Base-by-base conservation (phyloP, 2,329 filamentous ascomycete genomes). In the Penicillium sp. region DNA sequence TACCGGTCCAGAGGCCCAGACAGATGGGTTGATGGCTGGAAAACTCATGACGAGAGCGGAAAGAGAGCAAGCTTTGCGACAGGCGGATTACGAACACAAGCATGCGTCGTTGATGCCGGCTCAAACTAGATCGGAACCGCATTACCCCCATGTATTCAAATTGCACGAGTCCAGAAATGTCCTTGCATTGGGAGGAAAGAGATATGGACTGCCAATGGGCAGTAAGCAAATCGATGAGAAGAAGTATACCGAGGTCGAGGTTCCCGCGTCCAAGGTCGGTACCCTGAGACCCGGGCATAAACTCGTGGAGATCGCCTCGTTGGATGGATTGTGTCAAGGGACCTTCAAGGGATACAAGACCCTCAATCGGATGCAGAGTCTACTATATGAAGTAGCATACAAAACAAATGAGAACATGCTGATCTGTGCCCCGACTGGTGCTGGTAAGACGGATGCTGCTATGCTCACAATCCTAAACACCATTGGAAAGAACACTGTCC, bases 361-460 rank as follows among this genome's bases (percentile, higher is more conserved):
- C 3, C 78, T 98, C 52, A 98, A 98, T 64, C 85, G 94, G 24
- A 98, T 98, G 94, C 93, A 98, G 72, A 97, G 90, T 66, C 76
- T 98, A 41, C 87, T 97, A 0, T 95, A 95, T 62, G 89, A 89
- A 0, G 88, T 98, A 4, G 93, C 90, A 0, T 97, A 98, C 72
- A 88, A 85, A 66, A 96, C 88, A 2, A 95, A 83, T 63, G 93
- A 98, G 71, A 98, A 98, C 60, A 96, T 98, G 91, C 80, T 98
- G 45, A 94, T 98, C 52, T 98, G 93, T 69, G 93, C 93, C 21
- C 93, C 93, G 4, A 98, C 93, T 47, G 93, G 93, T 81, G 90
- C 90, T 53, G 93, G 93, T 81, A 98, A 98, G 78, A 98, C 93
- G 1, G 93, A 98, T 70, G 93, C 91, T 26, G 94, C 93, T 8